phyloP scores from a whole-genome alignment of 164 flowering plant species.

The Malania oleifera region DNA sequence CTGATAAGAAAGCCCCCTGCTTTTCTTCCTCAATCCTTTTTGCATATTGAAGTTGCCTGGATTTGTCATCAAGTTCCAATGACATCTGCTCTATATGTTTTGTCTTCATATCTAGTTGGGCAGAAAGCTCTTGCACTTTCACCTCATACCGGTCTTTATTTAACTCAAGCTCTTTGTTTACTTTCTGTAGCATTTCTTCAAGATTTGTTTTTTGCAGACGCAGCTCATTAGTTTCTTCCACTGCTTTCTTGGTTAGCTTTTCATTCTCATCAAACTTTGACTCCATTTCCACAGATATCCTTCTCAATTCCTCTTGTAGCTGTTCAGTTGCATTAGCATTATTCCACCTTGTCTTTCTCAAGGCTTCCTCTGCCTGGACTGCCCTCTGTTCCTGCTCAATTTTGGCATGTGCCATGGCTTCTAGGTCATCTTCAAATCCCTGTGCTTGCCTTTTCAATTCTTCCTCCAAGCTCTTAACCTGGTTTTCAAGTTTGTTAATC shows the following conservation, averaged over 20 bases:
- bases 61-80: background rate
- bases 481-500: slow-evolving; percentile 30
- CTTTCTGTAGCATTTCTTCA: slow-evolving; percentile 35
- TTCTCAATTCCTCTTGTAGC: slow-evolving; percentile 36
- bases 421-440: slow-evolving; percentile 31
- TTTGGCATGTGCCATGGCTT: slow-evolving; percentile 25
- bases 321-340: slow-evolving; percentile 31
- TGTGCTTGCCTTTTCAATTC: slow-evolving; percentile 35
- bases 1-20: background rate
- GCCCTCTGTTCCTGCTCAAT: slow-evolving; percentile 42
- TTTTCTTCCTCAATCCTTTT: background rate
- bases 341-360: slow-evolving; percentile 33
- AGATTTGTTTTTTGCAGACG: slow-evolving; percentile 21
- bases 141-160: background rate
- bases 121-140: background rate
- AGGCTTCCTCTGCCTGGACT: slow-evolving; percentile 39
- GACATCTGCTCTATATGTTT: background rate
- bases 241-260: slow-evolving; percentile 25
- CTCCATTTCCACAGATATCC: slow-evolving; percentile 36
- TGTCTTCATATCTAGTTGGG: background rate
- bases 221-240: slow-evolving; percentile 31
- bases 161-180: slow-evolving; percentile 22
- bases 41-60: background rate
- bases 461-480: slow-evolving; percentile 32
- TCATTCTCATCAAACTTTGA: slow-evolving; percentile 34